A percentile compares a stretch with the other conserved stretches of the same genome.
These are phyloP conservation scores for Streptanthus diversifolius DNA, from an alignment of 345 rosid genomes.

Conservation along the genomic window DNA sequence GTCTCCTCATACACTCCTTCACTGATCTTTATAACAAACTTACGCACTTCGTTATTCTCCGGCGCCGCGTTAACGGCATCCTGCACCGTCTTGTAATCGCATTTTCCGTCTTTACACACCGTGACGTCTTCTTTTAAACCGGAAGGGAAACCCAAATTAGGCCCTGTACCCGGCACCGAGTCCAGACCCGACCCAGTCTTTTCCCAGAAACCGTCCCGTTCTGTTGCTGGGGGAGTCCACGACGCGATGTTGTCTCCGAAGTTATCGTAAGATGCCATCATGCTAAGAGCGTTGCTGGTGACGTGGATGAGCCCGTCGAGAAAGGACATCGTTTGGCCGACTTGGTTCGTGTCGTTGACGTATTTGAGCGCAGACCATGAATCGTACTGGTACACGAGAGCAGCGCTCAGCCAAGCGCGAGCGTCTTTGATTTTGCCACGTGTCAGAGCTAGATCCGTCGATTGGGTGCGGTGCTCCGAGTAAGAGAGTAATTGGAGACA, in stretches of 20 bases:
- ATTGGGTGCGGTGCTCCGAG: constrained; percentile 49
- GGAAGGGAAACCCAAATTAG: constrained; percentile 44
- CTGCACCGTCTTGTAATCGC: constrained; percentile 57
- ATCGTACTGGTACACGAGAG: constrained; percentile 66
- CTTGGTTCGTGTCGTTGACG: constrained; percentile 57
- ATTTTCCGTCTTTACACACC: constrained; percentile 56
- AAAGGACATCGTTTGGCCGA: constrained; percentile 57
- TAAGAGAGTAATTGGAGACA: constrained; percentile 55
- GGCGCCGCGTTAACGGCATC: constrained; percentile 85
- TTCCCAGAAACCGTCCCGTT: constrained; percentile 74
- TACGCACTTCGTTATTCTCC: constrained; percentile 33
- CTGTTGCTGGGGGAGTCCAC: constrained; percentile 72
- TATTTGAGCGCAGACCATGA: constrained; percentile 70
- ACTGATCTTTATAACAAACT: constrained; percentile 58
- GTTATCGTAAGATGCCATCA: constrained; percentile 60
- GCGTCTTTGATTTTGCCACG: constrained; percentile 60
- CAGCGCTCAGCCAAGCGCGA: constrained; percentile 79
- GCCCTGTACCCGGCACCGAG: constrained; percentile 3
- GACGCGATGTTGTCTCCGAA: constrained; percentile 42
- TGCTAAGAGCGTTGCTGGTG: constrained; percentile 72
- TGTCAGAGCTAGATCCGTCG: constrained; percentile 41
- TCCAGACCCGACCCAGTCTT: constrained; percentile 24
- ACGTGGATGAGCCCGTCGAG: constrained; percentile 39
- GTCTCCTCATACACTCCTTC: constrained; percentile 72
- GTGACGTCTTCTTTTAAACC: constrained; percentile 52